A percentile compares a stretch with the other conserved stretches of the same genome.
Evolutionary conservation across 2,329 filamentous ascomycete genomes (phyloP).

Genomic region (Nemania serpens): DNA sequence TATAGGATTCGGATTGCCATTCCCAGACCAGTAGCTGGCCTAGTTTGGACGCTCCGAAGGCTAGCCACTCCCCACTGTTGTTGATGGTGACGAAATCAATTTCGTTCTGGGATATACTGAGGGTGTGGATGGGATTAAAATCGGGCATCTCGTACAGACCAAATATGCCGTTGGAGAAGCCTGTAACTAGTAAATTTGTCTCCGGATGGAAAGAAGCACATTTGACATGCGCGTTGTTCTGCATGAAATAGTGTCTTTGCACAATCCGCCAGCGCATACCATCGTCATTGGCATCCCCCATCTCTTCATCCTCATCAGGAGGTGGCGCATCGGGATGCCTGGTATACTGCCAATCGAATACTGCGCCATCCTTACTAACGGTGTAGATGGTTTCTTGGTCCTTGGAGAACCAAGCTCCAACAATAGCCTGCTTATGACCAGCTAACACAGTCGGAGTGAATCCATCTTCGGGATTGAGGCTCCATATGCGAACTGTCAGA

Average conservation of each 20-base stretch:
- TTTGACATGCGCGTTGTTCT: slow-evolving; percentile 81
- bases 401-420: slow-evolving; percentile 95
- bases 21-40: slow-evolving; percentile 99
- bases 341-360: slow-evolving; percentile 91
- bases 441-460: slow-evolving; percentile 89
- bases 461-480: slow-evolving; percentile 80
- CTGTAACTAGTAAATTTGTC: slow-evolving; percentile 91
- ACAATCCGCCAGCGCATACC: slow-evolving; percentile 88
- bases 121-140: slow-evolving; percentile 91
- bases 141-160: slow-evolving; percentile 94
- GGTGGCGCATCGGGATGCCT: slow-evolving; percentile 59
- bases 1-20: slow-evolving; percentile 99
- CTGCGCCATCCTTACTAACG: slow-evolving; percentile 93
- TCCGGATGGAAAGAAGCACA: slow-evolving; percentile 89
- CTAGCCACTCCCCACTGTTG: slow-evolving; percentile 92
- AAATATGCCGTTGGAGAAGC: slow-evolving; percentile 94
- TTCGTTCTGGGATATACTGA: slow-evolving; percentile 93
- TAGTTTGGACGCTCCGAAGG: slow-evolving; percentile 92
- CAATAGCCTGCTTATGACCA: slow-evolving; percentile 86
- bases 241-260: slow-evolving; percentile 92
- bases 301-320: slow-evolving; percentile 63
- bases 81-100: slow-evolving; percentile 96
- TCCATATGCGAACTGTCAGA: slow-evolving; percentile 93
- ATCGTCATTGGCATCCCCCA: slow-evolving; percentile 63
- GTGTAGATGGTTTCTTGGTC: slow-evolving; percentile 97